Base-by-base conservation (phyloP, 768 basidiomycete species). In the Chalciporus pseudorubinellus region DNA sequence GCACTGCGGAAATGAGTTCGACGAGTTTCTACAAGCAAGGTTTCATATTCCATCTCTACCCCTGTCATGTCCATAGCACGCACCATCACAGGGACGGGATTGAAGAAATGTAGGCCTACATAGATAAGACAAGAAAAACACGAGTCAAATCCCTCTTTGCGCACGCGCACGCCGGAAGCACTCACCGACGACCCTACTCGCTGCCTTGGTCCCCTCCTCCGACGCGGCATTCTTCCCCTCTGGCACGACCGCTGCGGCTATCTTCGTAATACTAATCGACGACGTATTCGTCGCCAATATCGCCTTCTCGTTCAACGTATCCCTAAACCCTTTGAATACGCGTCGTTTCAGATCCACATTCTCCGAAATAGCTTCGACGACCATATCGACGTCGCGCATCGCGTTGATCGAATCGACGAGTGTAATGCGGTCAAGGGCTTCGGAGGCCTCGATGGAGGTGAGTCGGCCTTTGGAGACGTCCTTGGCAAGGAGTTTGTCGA, bases 1-100 rank as follows among this genome's bases (percentile, higher is more conserved):
- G 95, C 9, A 97, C 78, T 3, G 88, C 93, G 1, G 95, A 84
- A 46, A 98, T 97, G 6, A 98, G 74, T 67, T 98, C 95, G n/a
- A 97, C 93, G 6, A 97, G 74, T 86, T 89, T 90, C 92, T 89
- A 57, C 14, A 48, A 41, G 10, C 29, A 22, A 22, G 7, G 11
- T 49, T 44, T 21, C 22, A 13, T 8, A 11, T 49, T 13, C 4
- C 21, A 16, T 11, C 29, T n/a, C 9, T 9, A 5, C 13, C 13
- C 12, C 13, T 7, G 6, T 13, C 38, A 11, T 26, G 8, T 24
- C 29, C 10, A 40, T 6, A 16, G 21, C 12, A 42, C 80, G 45
- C 63, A 91, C 90, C 94, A 97, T 97, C 28, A 95, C 89, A 3
- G 95, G 95, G 4, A 97, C 95, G 4, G 95, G 95, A 63, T 98